Evolutionary conservation across 371 early-diverging fungal species (phyloP).

Genomic region (Dentiscutata heterogama): DNA sequence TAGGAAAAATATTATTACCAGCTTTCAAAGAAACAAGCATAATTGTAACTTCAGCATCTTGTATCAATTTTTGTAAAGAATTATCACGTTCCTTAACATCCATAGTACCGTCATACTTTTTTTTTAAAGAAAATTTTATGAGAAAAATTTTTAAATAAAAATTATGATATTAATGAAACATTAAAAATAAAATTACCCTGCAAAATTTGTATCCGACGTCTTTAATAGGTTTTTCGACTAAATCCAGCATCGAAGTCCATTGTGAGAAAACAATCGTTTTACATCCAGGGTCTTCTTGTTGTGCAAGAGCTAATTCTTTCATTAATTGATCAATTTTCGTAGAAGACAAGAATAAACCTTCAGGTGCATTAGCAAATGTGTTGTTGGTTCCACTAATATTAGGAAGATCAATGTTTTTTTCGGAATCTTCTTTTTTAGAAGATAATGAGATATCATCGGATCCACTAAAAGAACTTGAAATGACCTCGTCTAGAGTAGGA

Average conservation of each 20-base stretch:
- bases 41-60: slow-evolving; percentile 62
- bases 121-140: not conserved
- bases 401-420: not conserved
- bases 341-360: not conserved
- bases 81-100: slow-evolving; percentile 66
- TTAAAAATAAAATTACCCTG: not conserved
- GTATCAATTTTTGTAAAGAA: slow-evolving; percentile 64
- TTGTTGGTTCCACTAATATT: not conserved
- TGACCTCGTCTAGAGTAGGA: not conserved
- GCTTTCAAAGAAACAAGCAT: slow-evolving; percentile 86
- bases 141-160: not conserved
- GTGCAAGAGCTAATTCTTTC: not conserved
- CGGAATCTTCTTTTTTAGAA: not conserved
- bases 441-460: too few species aligned
- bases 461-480: too few species aligned
- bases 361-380: not conserved
- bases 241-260: slow-evolving; percentile 79
- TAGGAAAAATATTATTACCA: slow-evolving; percentile 47
- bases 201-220: not conserved
- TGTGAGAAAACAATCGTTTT: slow-evolving; percentile 89
- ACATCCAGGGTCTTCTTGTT: not conserved
- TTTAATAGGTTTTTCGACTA: slow-evolving; percentile 62
- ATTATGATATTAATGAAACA: not conserved
- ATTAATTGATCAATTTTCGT: not conserved
- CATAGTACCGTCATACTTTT: slow-evolving; percentile 70